These are phyloP conservation scores for Infundibulicybe gibba DNA, from an alignment of 768 basidiomycete species.

Conservation along the genomic window DNA sequence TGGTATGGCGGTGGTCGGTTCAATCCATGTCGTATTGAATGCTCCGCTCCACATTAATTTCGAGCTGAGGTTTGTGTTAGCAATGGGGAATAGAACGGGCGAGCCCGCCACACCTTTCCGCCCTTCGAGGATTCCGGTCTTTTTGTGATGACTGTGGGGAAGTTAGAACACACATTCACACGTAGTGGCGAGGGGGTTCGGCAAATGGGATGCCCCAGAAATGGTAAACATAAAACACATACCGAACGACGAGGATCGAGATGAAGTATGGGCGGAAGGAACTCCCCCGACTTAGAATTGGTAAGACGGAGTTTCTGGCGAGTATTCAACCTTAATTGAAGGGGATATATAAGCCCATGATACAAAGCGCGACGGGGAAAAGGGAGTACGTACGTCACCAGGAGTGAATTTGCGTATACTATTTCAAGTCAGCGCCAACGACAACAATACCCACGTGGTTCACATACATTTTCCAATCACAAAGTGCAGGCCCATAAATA, in stretches of 20 bases:
- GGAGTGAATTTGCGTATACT: neutral
- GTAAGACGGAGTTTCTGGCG: constrained; percentile 15
- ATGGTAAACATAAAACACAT: neutral
- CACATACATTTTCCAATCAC: constrained; percentile 41
- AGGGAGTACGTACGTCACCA: neutral
- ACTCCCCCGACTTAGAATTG: constrained; percentile 5
- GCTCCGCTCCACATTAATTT: constrained; percentile 9
- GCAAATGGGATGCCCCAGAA: too few species aligned
- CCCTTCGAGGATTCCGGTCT: neutral
- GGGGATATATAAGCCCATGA: too few species aligned
- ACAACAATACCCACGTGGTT: neutral
- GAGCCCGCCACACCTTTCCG: neutral
- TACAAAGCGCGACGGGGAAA: too few species aligned
- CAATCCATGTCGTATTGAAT: constrained; percentile 7
- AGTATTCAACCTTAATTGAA: constrained; percentile 14
- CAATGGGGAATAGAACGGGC: neutral
- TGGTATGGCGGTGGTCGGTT: too few species aligned
- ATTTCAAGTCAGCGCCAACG: neutral
- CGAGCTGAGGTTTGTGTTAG: neutral
- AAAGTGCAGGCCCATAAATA: constrained; percentile 47
- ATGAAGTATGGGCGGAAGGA: constrained; percentile 3
- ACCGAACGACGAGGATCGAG: constrained; percentile 6
- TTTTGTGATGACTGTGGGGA: neutral
- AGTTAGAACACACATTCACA: neutral
- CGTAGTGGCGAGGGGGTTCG: too few species aligned